Evolutionary conservation across 2,329 filamentous ascomycete genomes (phyloP).

Genomic region (Metarhizium album): DNA sequence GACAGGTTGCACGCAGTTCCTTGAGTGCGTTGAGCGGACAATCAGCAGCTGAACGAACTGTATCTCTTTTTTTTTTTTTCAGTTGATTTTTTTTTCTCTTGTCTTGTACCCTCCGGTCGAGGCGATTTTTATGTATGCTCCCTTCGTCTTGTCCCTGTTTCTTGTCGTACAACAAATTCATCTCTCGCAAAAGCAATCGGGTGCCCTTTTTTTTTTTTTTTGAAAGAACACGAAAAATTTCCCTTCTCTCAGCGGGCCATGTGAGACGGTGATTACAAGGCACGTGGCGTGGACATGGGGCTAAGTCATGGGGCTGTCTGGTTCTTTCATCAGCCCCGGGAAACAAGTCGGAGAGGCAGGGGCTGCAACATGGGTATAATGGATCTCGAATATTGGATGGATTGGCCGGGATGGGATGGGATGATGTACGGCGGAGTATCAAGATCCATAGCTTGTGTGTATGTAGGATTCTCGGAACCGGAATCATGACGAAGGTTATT

Average conservation of each 20-base stretch:
- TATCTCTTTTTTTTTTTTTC: background rate
- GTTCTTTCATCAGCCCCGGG: background rate
- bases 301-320: too few relatives aligned
- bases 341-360: background rate
- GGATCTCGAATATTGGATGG: background rate
- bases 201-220: too few relatives aligned
- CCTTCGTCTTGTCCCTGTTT: background rate
- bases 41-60: constrained; percentile 4
- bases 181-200: background rate
- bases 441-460: background rate
- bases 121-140: background rate
- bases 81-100: too few relatives aligned
- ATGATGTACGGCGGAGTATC: background rate
- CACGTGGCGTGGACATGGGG: background rate
- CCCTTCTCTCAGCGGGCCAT: background rate
- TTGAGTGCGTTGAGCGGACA: constrained; percentile 12
- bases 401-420: background rate
- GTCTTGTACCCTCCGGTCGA: background rate
- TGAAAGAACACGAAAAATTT: background rate
- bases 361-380: background rate
- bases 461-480: background rate
- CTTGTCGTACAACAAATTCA: background rate
- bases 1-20: constrained; percentile 7
- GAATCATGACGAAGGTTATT: background rate
- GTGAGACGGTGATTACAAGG: background rate